Conservation (phyloP, 441 rosid species). For the Brassica hybrid region DNA sequence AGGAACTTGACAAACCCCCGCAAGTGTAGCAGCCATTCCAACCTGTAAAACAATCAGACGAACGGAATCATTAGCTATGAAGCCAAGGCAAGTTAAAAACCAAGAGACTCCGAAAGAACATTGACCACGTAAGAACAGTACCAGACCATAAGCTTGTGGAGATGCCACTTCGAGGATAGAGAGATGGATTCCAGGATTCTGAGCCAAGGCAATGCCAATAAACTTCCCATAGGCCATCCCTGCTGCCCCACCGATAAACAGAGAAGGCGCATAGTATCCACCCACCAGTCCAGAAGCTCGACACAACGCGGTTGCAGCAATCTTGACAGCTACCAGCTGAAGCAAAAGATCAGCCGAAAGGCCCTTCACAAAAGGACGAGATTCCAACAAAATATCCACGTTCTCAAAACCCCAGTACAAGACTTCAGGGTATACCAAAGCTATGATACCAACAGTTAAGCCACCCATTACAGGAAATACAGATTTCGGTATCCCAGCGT, state of each 20-base stretch:
- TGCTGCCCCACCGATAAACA: slow-evolving; percentile 96
- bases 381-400: slow-evolving; percentile 87
- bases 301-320: slow-evolving; percentile 87
- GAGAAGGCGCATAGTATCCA: slow-evolving; percentile 95
- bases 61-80: slow-evolving; percentile 11
- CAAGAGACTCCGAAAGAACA: slow-evolving; percentile 11
- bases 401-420: slow-evolving; percentile 98
- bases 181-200: slow-evolving; percentile 56
- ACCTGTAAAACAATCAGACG: slow-evolving; percentile 58
- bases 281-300: slow-evolving; percentile 95
- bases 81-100: slow-evolving; percentile 6
- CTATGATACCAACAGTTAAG: slow-evolving; percentile 67
- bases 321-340: slow-evolving; percentile 87
- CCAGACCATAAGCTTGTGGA: slow-evolving; percentile 99
- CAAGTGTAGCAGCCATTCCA: slow-evolving; percentile 99
- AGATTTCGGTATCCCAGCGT: slow-evolving; percentile 71
- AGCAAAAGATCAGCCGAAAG: slow-evolving; percentile 80
- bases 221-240: slow-evolving; percentile 96
- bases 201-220: slow-evolving; percentile 67
- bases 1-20: slow-evolving; percentile 99
- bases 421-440: slow-evolving; percentile 88
- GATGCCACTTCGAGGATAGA: slow-evolving; percentile 91
- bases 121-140: slow-evolving; percentile 46
- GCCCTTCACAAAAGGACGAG: slow-evolving; percentile 80
- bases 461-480: slow-evolving; percentile 79